Base-by-base conservation (phyloP, 148 eudicot species). In the Dianthus caryophyllus region DNA sequence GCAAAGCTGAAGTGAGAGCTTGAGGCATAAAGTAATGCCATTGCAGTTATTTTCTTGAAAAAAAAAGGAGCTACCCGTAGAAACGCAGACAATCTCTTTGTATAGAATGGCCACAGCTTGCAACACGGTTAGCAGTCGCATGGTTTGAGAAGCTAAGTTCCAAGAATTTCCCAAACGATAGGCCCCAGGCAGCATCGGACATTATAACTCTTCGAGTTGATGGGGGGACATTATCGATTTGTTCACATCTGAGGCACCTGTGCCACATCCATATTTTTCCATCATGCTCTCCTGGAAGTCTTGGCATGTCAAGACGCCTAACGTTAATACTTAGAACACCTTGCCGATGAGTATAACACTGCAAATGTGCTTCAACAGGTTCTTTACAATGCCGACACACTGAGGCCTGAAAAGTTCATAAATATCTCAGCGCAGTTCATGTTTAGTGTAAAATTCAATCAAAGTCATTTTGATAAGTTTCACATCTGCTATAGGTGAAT, bases 231-330 rank as follows among this genome's bases (percentile, higher is more conserved):
- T 90, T 89, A 67, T 84, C 89, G 17, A 78, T 59, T 24, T 75
- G 86, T 7, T 75, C 81, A 70, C 99, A 94, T 77, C 83, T 82
- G 71, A 94, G 90, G 83, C 99, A 94, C 49, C 99, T 75, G 72
- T 94, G 97, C 99, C 99, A 94, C 99, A 94, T 94, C 99, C 99
- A 90, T 69, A 95, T 88, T 82, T 90, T 95, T 41, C 96, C 96
- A 76, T 90, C 97, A 54, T 76, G 79, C 75, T 87, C 91, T 63
- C 99, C 99, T 63, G 93, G 83, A 61, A 95, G 86, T 71, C 81
- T 85, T 54, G 75, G 65, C 16, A 83, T 75, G 65, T 87, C 87
- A 0, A 90, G 65, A 26, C 89, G 84, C 65, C 84, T 84, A 66
- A 95, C 97, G 77, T 88, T 88, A 62, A 95, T 85, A 2, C 96